Base-by-base conservation (phyloP, 192 early-diverging fungal genomes). In the Funneliformis mosseae region DNA sequence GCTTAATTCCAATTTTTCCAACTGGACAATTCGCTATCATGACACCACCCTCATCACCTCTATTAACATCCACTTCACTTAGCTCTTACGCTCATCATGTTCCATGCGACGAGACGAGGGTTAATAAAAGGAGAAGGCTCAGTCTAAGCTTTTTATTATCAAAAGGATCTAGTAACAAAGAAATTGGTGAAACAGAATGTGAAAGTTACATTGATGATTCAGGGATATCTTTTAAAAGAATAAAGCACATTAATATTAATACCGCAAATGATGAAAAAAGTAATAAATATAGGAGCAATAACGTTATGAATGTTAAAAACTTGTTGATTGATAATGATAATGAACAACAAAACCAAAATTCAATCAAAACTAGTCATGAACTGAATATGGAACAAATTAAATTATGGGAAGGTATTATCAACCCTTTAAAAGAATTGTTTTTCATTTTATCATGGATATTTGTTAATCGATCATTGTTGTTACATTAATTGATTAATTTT, bases 251-350 rank as follows among this genome's bases (percentile, higher is more conserved):
- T 8, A 28, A 23, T 74, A 43, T 46, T 18, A 27, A 46, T 27
- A 4, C 46, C 21, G 23, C 7, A 55, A 25, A 33, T 50, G 74
- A 59, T 42, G 39, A 18, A 23, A 43, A 42, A n/a, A 73, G 46
- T 39, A 27, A 75, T 18, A 10, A 50, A 41, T 18, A 28, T 42
- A 63, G 41, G 12, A 39, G 59, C 12, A 64, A 39, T 21, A 50
- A 60, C 11, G 60, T 77, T 39, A 77, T 77, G 76, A 77, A 77
- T 50, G 76, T 77, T 39, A 62, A 6, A 39, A 77, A 64, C 25
- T 50, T 77, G n/a, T 50, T 77, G 21, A 77, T 63, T 45, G 12
- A 59, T n/a, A 55, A 76, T n/a, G 55, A 59, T 0, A n/a, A 28
- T 59, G 7, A 28, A 11, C 71, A 73, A 73, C 28, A 48, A 75